Evolutionary conservation across 495 filamentous ascomycete species (phyloP).

Genomic region (Pyronema omphalodes): DNA sequence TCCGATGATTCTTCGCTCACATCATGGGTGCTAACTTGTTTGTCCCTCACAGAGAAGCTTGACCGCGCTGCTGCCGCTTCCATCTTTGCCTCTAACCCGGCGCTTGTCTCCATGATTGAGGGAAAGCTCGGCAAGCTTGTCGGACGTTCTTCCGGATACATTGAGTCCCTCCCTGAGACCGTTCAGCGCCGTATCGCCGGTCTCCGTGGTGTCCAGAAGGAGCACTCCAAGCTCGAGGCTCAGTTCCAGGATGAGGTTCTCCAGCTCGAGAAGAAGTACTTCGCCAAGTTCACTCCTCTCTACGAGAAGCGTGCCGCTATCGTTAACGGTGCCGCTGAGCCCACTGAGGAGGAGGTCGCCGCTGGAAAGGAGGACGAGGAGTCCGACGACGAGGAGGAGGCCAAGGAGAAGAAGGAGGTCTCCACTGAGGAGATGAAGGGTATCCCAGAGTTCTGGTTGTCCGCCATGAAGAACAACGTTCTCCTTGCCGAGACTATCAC

Average conservation of each 20-base stretch:
- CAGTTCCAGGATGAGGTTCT: slow-evolving; percentile 97
- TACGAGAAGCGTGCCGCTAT: slow-evolving; percentile 91
- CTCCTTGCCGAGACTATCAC: slow-evolving; percentile 96
- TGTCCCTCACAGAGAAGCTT: slow-evolving; percentile 50
- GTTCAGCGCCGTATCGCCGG: slow-evolving; percentile 89
- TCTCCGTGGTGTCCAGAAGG: slow-evolving; percentile 94
- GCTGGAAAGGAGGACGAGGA: slow-evolving; percentile 68
- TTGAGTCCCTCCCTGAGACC: slow-evolving; percentile 73
- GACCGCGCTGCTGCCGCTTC: slow-evolving; percentile 73
- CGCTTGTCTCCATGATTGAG: slow-evolving; percentile 89
- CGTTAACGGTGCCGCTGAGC: slow-evolving; percentile 74
- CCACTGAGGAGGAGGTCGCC: slow-evolving; percentile 66
- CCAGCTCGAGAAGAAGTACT: slow-evolving; percentile 97
- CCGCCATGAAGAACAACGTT: slow-evolving; percentile 98
- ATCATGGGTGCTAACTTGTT: slow-evolving; percentile 5
- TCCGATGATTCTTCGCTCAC: too few relatives aligned
- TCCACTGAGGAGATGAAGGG: slow-evolving; percentile 37
- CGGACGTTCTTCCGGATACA: slow-evolving; percentile 89
- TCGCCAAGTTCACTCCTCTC: slow-evolving; percentile 91
- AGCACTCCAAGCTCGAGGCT: slow-evolving; percentile 92
- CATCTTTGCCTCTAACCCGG: slow-evolving; percentile 84
- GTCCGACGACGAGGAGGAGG: slow-evolving; percentile 44
- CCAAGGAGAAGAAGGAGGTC: slow-evolving; percentile 35
- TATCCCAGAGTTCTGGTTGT: slow-evolving; percentile 98
- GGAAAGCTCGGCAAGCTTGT: slow-evolving; percentile 85